A percentile compares a stretch with the other conserved stretches of the same genome.
Evolutionary conservation across 176 grass and related monocot species (phyloP).

Genomic region (Oryza punctata): DNA sequence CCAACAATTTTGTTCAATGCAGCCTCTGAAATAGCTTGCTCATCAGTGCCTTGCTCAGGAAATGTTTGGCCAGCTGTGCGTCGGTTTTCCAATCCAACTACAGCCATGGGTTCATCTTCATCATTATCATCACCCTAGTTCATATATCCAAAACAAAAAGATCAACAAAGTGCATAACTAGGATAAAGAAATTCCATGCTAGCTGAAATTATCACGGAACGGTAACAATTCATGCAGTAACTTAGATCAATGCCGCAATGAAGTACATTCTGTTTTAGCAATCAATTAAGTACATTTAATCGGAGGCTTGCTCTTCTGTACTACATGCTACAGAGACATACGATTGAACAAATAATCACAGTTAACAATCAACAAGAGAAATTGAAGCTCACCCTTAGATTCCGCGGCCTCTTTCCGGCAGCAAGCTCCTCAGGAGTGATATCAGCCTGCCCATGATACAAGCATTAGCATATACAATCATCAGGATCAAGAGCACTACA

Average conservation of each 20-base stretch:
- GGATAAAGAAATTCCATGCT: background rate
- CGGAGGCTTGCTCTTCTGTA: background rate
- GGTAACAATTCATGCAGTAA: background rate
- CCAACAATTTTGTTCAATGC: conserved; percentile 93
- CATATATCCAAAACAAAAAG: background rate
- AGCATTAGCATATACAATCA: background rate
- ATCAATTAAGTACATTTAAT: background rate
- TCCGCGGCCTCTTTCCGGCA: conserved; percentile 53
- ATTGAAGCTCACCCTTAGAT: conserved; percentile 60
- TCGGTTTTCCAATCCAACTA: conserved; percentile 40
- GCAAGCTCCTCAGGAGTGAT: conserved; percentile 73
- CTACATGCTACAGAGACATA: background rate
- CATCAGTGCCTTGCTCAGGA: conserved; percentile 60
- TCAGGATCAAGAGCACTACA: background rate
- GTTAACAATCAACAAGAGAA: background rate
- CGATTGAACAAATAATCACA: background rate
- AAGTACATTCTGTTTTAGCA: background rate
- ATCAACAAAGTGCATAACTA: background rate
- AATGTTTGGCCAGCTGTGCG: conserved; percentile 51
- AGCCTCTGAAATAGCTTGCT: conserved; percentile 87
- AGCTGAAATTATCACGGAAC: background rate
- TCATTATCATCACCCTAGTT: conserved; percentile 58
- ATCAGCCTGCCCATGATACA: conserved; percentile 56
- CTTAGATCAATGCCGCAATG: background rate
- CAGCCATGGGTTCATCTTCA: conserved; percentile 37